phyloP scores from a whole-genome alignment of 2,329 filamentous ascomycete species.

The Colletotrichum viniferum region DNA sequence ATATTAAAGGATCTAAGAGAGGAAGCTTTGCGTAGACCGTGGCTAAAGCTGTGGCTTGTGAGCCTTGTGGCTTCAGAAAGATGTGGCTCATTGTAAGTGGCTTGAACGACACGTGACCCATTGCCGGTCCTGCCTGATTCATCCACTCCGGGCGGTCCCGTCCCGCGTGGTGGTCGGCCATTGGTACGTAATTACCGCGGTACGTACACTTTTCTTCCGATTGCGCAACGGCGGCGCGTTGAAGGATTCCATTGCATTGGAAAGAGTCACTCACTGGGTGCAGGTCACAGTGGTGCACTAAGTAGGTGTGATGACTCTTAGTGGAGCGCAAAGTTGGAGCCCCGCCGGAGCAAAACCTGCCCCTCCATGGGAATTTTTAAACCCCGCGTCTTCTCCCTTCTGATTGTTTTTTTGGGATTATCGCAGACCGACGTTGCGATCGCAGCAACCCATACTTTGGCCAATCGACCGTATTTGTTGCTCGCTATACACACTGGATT shows the following conservation, averaged over 20 bases:
- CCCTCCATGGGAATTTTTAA: slow-evolving; percentile 22
- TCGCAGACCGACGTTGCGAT: slow-evolving; percentile 23
- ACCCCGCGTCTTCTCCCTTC: slow-evolving; percentile 20
- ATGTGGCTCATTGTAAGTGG: accelerated
- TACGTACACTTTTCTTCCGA: slow-evolving; percentile 6
- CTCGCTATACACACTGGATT: slow-evolving; percentile 1
- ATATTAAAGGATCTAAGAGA: too few species aligned
- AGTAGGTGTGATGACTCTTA: not conserved
- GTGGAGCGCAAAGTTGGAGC: not conserved
- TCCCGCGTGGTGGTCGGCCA: not conserved
- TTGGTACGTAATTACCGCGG: slow-evolving; percentile 7
- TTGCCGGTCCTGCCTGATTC: not conserved
- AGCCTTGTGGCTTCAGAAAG: not conserved
- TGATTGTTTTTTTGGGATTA: slow-evolving; percentile 20
- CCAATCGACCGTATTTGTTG: slow-evolving; percentile 10
- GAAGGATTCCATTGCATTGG: not conserved
- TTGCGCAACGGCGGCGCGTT: not conserved
- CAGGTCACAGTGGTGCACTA: not conserved
- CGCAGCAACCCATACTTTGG: slow-evolving; percentile 19
- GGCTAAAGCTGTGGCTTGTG: not conserved
- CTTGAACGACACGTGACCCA: not conserved
- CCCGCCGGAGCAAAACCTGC: slow-evolving; percentile 22
- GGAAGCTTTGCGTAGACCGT: too few species aligned
- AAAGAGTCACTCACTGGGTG: not conserved
- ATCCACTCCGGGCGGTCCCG: slow-evolving; percentile 9